A percentile compares a stretch with the other conserved stretches of the same genome.
phyloP scores from a whole-genome alignment of 306 rosid species.

The Echinosophora koreensis region DNA sequence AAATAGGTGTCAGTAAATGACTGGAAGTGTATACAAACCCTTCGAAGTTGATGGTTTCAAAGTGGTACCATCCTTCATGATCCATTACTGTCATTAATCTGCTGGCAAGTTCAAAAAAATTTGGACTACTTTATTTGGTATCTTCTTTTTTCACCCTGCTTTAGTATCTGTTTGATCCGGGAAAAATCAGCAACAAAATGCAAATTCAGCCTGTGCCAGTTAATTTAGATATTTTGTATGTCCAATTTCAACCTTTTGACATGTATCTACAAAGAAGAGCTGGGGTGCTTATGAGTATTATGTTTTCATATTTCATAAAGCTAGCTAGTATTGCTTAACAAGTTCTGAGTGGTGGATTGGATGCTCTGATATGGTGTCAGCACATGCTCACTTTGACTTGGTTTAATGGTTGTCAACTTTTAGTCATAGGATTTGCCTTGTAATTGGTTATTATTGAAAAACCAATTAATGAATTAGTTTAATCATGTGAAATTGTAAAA shows the following conservation, averaged over 20 bases:
- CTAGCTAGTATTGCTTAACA: constrained; percentile 18
- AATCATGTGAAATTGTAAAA: background rate
- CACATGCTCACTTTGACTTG: constrained; percentile 1
- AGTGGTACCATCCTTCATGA: too few species aligned
- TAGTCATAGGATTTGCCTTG: constrained; percentile 15
- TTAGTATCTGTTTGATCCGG: background rate
- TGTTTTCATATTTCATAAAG: background rate
- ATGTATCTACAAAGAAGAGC: background rate
- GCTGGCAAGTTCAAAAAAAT: background rate
- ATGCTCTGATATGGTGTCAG: background rate
- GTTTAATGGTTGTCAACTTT: constrained; percentile 9
- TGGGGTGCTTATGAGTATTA: background rate
- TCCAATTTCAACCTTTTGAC: background rate
- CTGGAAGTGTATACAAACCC: too few species aligned
- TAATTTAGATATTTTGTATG: background rate
- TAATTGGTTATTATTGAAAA: constrained; percentile 16
- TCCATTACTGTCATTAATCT: background rate
- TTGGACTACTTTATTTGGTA: background rate
- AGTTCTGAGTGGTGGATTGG: background rate
- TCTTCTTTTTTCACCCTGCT: background rate
- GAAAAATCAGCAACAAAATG: too few species aligned
- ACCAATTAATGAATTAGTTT: background rate
- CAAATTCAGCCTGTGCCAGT: too few species aligned
- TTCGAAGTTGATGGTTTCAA: too few species aligned
- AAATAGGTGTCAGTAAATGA: too few species aligned